Base-by-base conservation (phyloP, 148 eudicot species). In the Chenopodium formosanum region DNA sequence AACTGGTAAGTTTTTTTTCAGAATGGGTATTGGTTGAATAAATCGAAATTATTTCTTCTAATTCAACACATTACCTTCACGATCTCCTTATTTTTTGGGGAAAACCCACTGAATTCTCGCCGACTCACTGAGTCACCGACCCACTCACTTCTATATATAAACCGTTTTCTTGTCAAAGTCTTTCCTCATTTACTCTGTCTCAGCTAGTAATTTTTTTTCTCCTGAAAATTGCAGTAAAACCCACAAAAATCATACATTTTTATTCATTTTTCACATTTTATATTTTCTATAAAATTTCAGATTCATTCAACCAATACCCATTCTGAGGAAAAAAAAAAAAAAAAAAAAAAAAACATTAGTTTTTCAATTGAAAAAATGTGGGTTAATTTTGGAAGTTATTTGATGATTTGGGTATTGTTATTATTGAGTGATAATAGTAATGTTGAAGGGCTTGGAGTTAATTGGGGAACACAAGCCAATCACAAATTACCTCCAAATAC, bases 381-480 rank as follows among this genome's bases (percentile, higher is more conserved):
- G 32, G 14, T 73, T 9, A 58, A 56, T 4, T 77, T 70, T 58
- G 73, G 20, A 25, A 31, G 48, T 70, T 77, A 46, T 27, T 37
- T 77, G 50, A 64, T 77, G 25, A 10, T 19, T 16, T 77, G 69
- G 62, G 84, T 78, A 2, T n/a, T 44, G 0, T 56, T 17, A 20
- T 44, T 76, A 16, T 68, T 31, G 60, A 23, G 80, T 75, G 53
- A 50, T 50, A 50, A 50, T 11, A 50, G 60, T 74, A 46, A 27
- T 32, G 93, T 85, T 20, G 90, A 92, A 81, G 89, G 95, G 37
- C 86, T 92, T 9, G 95, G 95, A 9, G 89, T 94, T 46, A 94
- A 94, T 78, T 94, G 98, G 98, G 97, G 98, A 20, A 87, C 97
- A 4, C 90, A 89, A 86, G 92, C 97, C 7, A 84, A 76, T 63